Conservation (phyloP, 306 rosid genomes). For the Echinosophora koreensis region DNA sequence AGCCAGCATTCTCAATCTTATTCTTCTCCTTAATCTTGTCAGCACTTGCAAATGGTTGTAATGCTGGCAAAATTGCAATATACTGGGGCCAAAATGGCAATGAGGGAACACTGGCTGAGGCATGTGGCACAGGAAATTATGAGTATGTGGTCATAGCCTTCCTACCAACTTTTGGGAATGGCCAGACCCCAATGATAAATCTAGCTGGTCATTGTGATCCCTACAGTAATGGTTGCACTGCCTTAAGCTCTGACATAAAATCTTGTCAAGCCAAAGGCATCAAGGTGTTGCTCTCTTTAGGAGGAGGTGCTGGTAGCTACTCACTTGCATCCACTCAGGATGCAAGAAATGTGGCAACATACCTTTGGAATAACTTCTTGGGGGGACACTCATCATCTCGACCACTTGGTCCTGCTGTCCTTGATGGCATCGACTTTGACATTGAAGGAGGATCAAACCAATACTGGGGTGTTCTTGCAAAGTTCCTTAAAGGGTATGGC, state of each 20-base stretch:
- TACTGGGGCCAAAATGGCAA: constrained; percentile 60
- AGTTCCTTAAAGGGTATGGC: constrained; percentile 41
- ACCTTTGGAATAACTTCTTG: constrained; percentile 60
- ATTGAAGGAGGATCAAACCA: constrained; percentile 45
- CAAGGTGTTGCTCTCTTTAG: constrained; percentile 55
- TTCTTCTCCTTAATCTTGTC: constrained; percentile 32
- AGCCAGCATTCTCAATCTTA: constrained; percentile 32
- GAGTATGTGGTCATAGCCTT: constrained; percentile 52
- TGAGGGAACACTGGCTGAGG: constrained; percentile 45
- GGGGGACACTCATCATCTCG: constrained; percentile 53
- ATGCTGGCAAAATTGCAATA: constrained; percentile 49
- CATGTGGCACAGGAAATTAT: constrained; percentile 53
- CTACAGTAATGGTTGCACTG: constrained; percentile 48
- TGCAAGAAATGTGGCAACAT: constrained; percentile 45
- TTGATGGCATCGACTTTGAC: constrained; percentile 49
- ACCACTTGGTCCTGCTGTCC: constrained; percentile 58
- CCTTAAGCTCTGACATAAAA: constrained; percentile 41
- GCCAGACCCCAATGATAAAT: constrained; percentile 50
- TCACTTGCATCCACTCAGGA: constrained; percentile 47
- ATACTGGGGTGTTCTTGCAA: constrained; percentile 43
- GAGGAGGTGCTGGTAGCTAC: constrained; percentile 57
- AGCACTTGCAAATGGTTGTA: constrained; percentile 33
- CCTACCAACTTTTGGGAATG: constrained; percentile 54
- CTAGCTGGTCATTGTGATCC: constrained; percentile 55
- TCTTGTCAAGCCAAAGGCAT: constrained; percentile 60